Percentiles rank a stretch among this genome's conserved stretches.
These are phyloP conservation scores for Xylaria telfairii DNA, from an alignment of 495 filamentous ascomycete genomes.

Conservation along the genomic window DNA sequence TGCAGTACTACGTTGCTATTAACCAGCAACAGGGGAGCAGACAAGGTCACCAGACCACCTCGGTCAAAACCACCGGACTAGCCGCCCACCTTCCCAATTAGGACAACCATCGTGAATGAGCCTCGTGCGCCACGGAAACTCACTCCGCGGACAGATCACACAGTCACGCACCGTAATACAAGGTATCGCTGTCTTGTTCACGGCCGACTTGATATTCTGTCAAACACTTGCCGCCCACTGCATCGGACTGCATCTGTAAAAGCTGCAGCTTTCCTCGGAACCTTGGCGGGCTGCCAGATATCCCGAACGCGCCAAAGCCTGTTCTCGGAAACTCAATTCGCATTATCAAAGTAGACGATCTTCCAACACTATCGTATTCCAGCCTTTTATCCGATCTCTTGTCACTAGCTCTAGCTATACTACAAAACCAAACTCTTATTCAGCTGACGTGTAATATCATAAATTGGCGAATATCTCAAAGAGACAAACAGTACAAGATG, in stretches of 20 bases:
- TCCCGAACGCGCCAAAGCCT: not conserved
- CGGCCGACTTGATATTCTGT: constrained; percentile 8
- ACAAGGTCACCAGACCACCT: constrained; percentile 24
- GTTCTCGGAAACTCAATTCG: constrained; percentile 2
- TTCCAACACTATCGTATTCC: not conserved
- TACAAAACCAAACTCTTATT: not conserved
- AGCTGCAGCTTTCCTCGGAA: not conserved
- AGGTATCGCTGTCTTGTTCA: constrained; percentile 13
- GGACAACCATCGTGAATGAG: constrained; percentile 18
- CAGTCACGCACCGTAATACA: constrained; percentile 13
- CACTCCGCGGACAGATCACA: not conserved
- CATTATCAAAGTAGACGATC: not conserved
- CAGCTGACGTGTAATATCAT: not conserved
- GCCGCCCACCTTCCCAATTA: constrained; percentile 27
- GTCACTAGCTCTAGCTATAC: not conserved
- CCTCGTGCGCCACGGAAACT: constrained; percentile 18
- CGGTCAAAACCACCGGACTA: constrained; percentile 23
- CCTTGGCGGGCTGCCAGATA: not conserved
- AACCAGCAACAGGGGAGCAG: constrained; percentile 8
- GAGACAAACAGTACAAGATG: constrained; percentile 44
- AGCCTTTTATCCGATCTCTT: not conserved
- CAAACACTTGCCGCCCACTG: not conserved
- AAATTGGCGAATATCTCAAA: not conserved
- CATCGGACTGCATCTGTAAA: not conserved
- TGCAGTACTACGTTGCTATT: constrained; percentile 24